These are phyloP conservation scores for Sordaria brevicollis DNA, from an alignment of 495 filamentous ascomycete species.

Conservation along the genomic window DNA sequence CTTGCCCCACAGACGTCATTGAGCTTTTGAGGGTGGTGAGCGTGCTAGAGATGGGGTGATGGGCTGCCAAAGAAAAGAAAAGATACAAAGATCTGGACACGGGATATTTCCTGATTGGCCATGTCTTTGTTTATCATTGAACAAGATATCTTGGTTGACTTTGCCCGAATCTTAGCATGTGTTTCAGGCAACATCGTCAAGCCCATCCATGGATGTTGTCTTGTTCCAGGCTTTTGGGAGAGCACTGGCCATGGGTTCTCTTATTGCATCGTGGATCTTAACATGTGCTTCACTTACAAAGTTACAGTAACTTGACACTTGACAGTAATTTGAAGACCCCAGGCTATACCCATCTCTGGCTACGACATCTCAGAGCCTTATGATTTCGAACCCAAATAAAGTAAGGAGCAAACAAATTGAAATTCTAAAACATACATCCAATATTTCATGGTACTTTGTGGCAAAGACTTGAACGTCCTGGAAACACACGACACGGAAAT, in stretches of 20 bases:
- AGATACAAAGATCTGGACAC: not conserved
- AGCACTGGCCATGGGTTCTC: not conserved
- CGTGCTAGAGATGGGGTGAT: not conserved
- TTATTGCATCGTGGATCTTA: not conserved
- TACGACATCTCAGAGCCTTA: no score
- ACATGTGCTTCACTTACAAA: no score
- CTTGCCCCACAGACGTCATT: slow-evolving; percentile 11
- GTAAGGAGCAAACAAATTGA: no score
- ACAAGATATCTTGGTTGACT: not conserved
- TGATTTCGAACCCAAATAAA: no score
- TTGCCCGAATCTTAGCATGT: not conserved
- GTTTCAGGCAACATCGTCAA: not conserved
- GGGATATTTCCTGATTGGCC: not conserved
- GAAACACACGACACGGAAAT: not conserved
- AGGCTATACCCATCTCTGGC: not conserved
- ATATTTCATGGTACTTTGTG: not conserved
- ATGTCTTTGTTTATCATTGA: not conserved
- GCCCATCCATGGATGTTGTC: not conserved
- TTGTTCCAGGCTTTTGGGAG: not conserved
- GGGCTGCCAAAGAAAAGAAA: not conserved
- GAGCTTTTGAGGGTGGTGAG: not conserved
- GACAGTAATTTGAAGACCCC: not conserved
- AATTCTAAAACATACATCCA: no score
- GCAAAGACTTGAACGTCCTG: not conserved
- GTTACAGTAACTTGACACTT: no score